Conservation (phyloP, 768 basidiomycete species). For the Cyclocybe cylindracea region DNA sequence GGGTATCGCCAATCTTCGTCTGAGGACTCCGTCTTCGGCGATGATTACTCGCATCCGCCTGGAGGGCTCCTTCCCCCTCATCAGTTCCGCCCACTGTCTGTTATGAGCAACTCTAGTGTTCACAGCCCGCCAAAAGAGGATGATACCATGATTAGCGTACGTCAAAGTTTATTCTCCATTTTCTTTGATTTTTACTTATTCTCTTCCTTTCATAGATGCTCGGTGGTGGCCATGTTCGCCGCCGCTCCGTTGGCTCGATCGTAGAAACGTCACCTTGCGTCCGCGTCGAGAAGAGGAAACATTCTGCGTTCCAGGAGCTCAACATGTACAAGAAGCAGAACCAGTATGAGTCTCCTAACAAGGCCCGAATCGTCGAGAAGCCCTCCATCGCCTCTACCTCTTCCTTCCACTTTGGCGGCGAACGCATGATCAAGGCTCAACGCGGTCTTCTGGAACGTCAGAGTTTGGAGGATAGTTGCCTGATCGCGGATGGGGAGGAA, state of each 20-base stretch:
- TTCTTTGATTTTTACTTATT: slow-evolving; percentile 5
- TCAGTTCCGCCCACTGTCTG: slow-evolving; percentile 67
- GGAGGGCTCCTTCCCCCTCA: slow-evolving; percentile 42
- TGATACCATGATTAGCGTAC: slow-evolving; percentile 80
- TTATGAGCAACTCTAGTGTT: slow-evolving; percentile 50
- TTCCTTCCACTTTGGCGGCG: slow-evolving; percentile 65
- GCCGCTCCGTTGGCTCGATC: slow-evolving; percentile 63
- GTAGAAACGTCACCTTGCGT: slow-evolving; percentile 74
- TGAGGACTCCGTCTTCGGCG: slow-evolving; percentile 65
- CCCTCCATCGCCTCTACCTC: slow-evolving; percentile 68
- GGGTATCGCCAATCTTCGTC: slow-evolving; percentile 50
- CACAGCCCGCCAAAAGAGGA: slow-evolving; percentile 64
- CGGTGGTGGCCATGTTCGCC: slow-evolving; percentile 74
- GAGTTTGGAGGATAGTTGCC: slow-evolving; percentile 65
- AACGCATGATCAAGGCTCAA: slow-evolving; percentile 67
- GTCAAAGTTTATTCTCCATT: slow-evolving; percentile 21
- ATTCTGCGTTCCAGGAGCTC: slow-evolving; percentile 39
- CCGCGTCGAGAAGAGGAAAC: slow-evolving; percentile 64
- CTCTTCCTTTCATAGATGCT: slow-evolving; percentile 58
- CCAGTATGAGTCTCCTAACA: slow-evolving; percentile 41
- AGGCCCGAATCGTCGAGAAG: slow-evolving; percentile 56
- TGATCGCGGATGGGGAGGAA: slow-evolving; percentile 71
- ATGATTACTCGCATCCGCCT: slow-evolving; percentile 37
- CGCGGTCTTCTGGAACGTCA: slow-evolving; percentile 63
- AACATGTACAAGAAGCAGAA: slow-evolving; percentile 28